Evolutionary conservation across 495 filamentous ascomycete species (phyloP).

Genomic region (Mytilinidion resinicola): DNA sequence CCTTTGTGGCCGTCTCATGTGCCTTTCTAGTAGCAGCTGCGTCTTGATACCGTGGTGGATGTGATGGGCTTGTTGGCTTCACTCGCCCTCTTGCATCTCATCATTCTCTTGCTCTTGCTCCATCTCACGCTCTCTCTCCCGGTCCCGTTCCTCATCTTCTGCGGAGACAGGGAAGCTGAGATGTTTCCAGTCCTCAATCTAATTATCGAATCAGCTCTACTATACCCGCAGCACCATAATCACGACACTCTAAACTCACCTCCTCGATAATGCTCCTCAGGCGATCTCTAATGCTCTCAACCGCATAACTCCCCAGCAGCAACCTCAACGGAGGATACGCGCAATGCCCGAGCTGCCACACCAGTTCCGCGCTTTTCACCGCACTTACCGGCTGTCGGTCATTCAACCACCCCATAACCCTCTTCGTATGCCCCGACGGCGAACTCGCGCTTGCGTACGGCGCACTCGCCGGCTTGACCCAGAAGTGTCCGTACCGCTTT

Average conservation of each 20-base stretch:
- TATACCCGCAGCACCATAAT: background rate
- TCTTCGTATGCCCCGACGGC: slow-evolving; percentile 83
- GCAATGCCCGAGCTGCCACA: slow-evolving; percentile 95
- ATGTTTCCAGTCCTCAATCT: slow-evolving; percentile 43
- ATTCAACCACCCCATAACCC: slow-evolving; percentile 93
- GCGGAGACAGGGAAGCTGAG: slow-evolving; percentile 33
- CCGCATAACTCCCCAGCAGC: slow-evolving; percentile 83
- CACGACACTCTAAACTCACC: slow-evolving; percentile 37
- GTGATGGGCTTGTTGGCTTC: no score
- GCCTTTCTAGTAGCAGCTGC: no score
- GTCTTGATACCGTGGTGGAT: no score
- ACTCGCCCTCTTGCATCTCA: background rate
- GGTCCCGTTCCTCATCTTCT: slow-evolving; percentile 9
- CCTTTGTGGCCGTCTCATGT: no score
- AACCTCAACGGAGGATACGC: slow-evolving; percentile 79
- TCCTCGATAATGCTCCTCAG: slow-evolving; percentile 88
- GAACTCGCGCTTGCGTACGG: slow-evolving; percentile 68
- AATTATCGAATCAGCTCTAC: background rate
- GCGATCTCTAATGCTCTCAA: slow-evolving; percentile 88
- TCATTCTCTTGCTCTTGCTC: background rate
- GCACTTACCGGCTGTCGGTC: slow-evolving; percentile 88
- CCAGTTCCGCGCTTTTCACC: slow-evolving; percentile 87
- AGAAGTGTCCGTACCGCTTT: slow-evolving; percentile 71
- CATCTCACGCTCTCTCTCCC: background rate
- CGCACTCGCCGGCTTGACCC: slow-evolving; percentile 76